phyloP scores from a whole-genome alignment of 2,329 filamentous ascomycete genomes.

The Pseudovirgaria hyperparasitica region DNA sequence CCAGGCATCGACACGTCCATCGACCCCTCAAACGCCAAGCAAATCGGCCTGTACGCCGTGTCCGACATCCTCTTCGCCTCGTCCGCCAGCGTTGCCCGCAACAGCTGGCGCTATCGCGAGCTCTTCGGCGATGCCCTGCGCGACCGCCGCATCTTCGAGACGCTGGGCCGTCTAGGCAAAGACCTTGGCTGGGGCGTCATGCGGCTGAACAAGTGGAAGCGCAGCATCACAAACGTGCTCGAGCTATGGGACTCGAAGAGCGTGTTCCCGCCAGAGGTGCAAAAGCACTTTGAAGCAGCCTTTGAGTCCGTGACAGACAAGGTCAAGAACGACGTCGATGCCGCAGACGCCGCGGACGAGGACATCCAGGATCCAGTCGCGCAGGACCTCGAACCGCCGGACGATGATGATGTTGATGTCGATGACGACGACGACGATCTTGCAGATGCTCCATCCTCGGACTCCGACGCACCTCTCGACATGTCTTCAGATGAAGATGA shows the following conservation, averaged over 20 bases:
- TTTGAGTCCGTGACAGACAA: too few relatives aligned
- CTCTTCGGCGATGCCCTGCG: slow-evolving; percentile 65
- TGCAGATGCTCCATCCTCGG: too few relatives aligned
- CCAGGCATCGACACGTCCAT: too few relatives aligned
- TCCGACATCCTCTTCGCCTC: slow-evolving; percentile 72
- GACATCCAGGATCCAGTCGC: too few relatives aligned
- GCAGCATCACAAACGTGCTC: slow-evolving; percentile 20
- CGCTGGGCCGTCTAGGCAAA: slow-evolving; percentile 60
- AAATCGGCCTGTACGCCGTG: slow-evolving; percentile 71
- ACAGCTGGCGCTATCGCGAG: slow-evolving; percentile 73
- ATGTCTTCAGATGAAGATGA: too few relatives aligned
- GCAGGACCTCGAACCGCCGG: too few relatives aligned
- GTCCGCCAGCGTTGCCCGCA: slow-evolving; percentile 36
- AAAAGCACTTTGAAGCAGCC: slow-evolving; percentile 8
- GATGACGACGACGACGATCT: too few relatives aligned
- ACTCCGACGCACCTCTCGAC: too few relatives aligned
- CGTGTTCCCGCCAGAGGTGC: slow-evolving; percentile 11
- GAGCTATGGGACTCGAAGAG: slow-evolving; percentile 20
- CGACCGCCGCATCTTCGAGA: slow-evolving; percentile 57
- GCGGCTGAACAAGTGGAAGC: slow-evolving; percentile 45
- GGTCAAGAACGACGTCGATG: slow-evolving; percentile 12
- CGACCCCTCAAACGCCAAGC: slow-evolving; percentile 61
- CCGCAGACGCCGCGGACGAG: too few relatives aligned
- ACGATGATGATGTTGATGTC: too few relatives aligned
- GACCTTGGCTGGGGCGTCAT: slow-evolving; percentile 67